Evolutionary conservation across 805 yeast genomes (phyloP), one percentile per base, ranked within the genome.

Genomic region (Debaryomyces hansenii): DNA sequence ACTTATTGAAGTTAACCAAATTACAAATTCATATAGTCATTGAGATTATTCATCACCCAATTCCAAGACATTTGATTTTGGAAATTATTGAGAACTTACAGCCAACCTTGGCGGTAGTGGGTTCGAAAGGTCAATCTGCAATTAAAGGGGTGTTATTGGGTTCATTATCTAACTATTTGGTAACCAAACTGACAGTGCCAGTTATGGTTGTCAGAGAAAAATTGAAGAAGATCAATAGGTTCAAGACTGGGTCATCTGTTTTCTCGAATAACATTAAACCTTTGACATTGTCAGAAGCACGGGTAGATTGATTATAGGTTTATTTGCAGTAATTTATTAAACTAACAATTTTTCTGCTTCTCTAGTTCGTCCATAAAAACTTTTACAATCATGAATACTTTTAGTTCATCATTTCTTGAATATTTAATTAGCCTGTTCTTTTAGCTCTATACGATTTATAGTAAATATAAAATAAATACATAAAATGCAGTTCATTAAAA

Each of bases 191-290:
- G 55, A 69, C 83, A 14, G 88, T 83, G 2, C 91, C 92, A 0
- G 91, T 85, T 18, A 85, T 85, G 92, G 91, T 85, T 41, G 92
- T 86, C 16, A 74, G 87, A 49, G 79, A 80, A 54, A 85, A 84
- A 60, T 72, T 86, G 58, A 84, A 85, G 69, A 84, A 84, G 67
- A 75, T 83, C 51, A 79, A 83, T 48, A 75, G 84, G 55, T 78
- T 80, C 63, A 74, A 72, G 62, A 58, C 60, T 40, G 77, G 78
- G 8, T 62, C 72, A 34, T 70, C 78, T 40, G 77, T 77, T 28
- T 78, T 82, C 62, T 71, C 82, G 31, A 80, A 81, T 57, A 80
- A 80, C 56, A 75, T 79, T 49, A 75, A 78, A 45, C 78, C 81
- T 5, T 67, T 80, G 49, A 72, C 77, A 11, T 67, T 73, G 54